Evolutionary conservation across 2,329 filamentous ascomycete genomes (phyloP).

Genomic region (Monilinia laxa): DNA sequence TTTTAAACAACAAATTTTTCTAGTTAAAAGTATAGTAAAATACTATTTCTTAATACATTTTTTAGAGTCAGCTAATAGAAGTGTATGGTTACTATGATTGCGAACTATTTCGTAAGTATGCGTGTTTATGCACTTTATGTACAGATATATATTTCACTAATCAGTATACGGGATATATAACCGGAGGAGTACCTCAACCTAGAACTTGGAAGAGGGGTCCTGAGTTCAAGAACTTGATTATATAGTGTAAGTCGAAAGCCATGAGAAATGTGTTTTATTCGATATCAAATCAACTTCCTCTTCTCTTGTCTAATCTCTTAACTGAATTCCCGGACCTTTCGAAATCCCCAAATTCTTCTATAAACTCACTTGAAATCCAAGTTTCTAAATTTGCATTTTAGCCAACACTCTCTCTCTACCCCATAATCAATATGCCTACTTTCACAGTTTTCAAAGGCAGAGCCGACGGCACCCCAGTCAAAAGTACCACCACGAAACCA

Average conservation of each 20-base stretch:
- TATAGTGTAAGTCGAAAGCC: not conserved
- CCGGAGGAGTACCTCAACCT: not conserved
- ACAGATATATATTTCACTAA: not conserved
- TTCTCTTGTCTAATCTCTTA: not conserved
- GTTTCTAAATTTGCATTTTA: not conserved
- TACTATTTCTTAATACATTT: too few species aligned
- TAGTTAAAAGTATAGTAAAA: too few species aligned
- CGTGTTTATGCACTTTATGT: not conserved
- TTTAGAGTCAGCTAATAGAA: too few species aligned
- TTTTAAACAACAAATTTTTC: too few species aligned
- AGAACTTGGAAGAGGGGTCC: constrained; percentile 7
- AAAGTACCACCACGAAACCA: constrained; percentile 25
- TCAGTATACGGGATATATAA: not conserved
- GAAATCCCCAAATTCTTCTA: not conserved
- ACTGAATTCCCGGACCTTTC: not conserved
- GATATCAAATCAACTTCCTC: constrained; percentile 13
- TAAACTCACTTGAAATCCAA: constrained; percentile 5
- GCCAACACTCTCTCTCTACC: not conserved
- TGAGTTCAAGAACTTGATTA: constrained; percentile 8
- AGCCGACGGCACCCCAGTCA: constrained; percentile 16
- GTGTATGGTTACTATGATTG: constrained; percentile 2
- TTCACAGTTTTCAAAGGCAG: constrained; percentile 29
- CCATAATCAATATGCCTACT: constrained; percentile 21
- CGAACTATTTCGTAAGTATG: not conserved
- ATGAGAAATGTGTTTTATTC: not conserved